Evolutionary conservation across 1,284 basidiomycete genomes (phyloP), one percentile per base, ranked within the genome.

Genomic region (Moesziomyces sp.): DNA sequence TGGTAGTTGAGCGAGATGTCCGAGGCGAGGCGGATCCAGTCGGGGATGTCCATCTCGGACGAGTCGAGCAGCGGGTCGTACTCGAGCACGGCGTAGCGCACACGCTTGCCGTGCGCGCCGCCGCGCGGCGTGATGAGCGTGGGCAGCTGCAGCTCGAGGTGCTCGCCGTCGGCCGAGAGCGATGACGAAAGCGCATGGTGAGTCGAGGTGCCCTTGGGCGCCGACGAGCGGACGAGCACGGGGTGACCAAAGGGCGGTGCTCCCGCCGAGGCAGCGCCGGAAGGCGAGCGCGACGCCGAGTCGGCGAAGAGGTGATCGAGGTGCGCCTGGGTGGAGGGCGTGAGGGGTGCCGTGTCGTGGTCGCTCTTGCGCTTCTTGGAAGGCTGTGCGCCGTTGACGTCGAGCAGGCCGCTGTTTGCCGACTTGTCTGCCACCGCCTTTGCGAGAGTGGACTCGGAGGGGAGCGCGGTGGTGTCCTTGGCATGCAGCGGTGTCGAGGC

Each of bases 1-100:
- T 86, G 78, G 77, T 95, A 94, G 82, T 96, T 96, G 52, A 94
- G 88, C 78, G 94, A 93, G 65, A 97, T 93, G 81, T 97, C 94
- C 6, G 89, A 90, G 0, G 93, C 92, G 42, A 97, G 91, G 7
- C 92, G 88, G 70, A 94, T 90, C 92, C 93, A 96, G 80, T 95
- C 93, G 90, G 81, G 73, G 55, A 69, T 69, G 68, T 83, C 54
- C 75, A 94, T 90, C 77, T 94, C 94, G 78, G 92, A 93, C 76
- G 92, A 94, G 77, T 96, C 94, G 56, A 96, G 85, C 7, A 97
- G 86, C 5, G 79, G 79, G 34, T 81, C 78, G 62, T 81, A 81
- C 60, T 81, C 79, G 46, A 81, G 65, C n/a, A 81, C 78, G 13
- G 61, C 58, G 42, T 38, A 81, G 56, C 81, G 63, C 13, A 78